Evolutionary conservation across 2,329 filamentous ascomycete species (phyloP).

Genomic region (Verticillium albo-atrum): DNA sequence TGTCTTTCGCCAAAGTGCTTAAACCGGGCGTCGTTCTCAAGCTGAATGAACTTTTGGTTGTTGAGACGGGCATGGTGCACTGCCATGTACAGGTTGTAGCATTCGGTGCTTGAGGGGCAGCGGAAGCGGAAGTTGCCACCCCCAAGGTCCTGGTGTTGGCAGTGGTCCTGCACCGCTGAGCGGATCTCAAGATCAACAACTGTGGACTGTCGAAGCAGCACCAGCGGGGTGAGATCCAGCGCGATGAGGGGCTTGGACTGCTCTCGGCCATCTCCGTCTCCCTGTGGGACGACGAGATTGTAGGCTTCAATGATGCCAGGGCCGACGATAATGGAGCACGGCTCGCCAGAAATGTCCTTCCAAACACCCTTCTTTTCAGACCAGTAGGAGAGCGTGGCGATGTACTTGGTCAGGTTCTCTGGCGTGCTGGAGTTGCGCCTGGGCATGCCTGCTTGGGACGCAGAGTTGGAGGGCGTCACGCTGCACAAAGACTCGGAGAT

Average conservation of each 20-base stretch:
- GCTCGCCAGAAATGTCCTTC: constrained; percentile 51
- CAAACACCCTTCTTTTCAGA: constrained; percentile 54
- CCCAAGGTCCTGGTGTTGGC: constrained; percentile 63
- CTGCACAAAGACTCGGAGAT: constrained; percentile 52
- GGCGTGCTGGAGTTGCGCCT: constrained; percentile 43
- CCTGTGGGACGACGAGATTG: constrained; percentile 30
- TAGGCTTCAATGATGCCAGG: constrained; percentile 58
- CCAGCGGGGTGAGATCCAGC: constrained; percentile 85
- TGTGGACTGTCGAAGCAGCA: constrained; percentile 85
- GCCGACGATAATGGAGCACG: constrained; percentile 51
- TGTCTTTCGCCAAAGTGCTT: constrained; percentile 64
- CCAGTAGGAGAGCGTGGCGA: constrained; percentile 58
- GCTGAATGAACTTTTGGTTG: constrained; percentile 78
- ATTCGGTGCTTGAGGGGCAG: constrained; percentile 70
- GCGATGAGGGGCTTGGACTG: constrained; percentile 51
- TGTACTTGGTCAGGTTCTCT: constrained; percentile 41
- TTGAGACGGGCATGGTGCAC: constrained; percentile 88
- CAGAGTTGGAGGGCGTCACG: constrained; percentile 74
- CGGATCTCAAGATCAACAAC: constrained; percentile 91
- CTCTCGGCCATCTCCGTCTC: constrained; percentile 24
- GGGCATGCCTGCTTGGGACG: constrained; percentile 64
- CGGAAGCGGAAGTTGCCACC: constrained; percentile 85
- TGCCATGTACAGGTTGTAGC: constrained; percentile 74
- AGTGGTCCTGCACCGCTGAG: constrained; percentile 72
- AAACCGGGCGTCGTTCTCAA: constrained; percentile 63